Conservation (phyloP, 441 rosid species). For the Pelargonium fulgidum region DNA sequence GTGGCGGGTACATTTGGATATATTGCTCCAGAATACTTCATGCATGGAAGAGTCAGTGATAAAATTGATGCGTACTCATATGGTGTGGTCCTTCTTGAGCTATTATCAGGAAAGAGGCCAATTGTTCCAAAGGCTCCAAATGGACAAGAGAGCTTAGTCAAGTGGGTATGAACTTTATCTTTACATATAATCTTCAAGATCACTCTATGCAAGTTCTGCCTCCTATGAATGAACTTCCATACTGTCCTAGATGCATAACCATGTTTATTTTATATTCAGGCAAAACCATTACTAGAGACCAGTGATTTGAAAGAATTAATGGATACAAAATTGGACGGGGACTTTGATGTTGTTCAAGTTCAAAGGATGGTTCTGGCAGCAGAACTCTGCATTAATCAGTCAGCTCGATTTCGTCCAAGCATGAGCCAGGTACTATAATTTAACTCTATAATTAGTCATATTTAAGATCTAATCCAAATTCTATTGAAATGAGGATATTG, state of each 20-base stretch:
- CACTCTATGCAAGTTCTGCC: conserved; percentile 5
- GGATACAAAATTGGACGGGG: conserved; percentile 49
- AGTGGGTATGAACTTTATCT: conserved; percentile 61
- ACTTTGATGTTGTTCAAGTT: conserved; percentile 35
- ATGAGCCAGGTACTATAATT: conserved; percentile 28
- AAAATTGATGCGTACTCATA: conserved; percentile 84
- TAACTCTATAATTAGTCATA: not conserved
- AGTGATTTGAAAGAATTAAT: conserved; percentile 59
- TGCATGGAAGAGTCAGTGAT: conserved; percentile 79
- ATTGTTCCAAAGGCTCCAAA: conserved; percentile 47
- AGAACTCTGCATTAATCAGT: conserved; percentile 61
- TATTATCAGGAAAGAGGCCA: conserved; percentile 78
- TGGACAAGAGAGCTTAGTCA: conserved; percentile 75
- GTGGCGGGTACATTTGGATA: conserved; percentile 91
- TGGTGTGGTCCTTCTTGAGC: conserved; percentile 91
- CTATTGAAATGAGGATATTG: too few relatives aligned
- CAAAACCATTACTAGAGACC: conserved; percentile 64
- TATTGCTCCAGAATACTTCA: conserved; percentile 93
- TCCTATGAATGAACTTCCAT: not conserved
- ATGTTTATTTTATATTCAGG: conserved; percentile 36
- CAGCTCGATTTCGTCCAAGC: conserved; percentile 55
- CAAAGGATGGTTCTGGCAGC: conserved; percentile 80
- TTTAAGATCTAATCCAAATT: not conserved
- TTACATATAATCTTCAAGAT: not conserved
- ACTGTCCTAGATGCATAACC: too few relatives aligned